Evolutionary conservation across 345 rosid genomes (phyloP).

Genomic region (Gossypium herbaceum): DNA sequence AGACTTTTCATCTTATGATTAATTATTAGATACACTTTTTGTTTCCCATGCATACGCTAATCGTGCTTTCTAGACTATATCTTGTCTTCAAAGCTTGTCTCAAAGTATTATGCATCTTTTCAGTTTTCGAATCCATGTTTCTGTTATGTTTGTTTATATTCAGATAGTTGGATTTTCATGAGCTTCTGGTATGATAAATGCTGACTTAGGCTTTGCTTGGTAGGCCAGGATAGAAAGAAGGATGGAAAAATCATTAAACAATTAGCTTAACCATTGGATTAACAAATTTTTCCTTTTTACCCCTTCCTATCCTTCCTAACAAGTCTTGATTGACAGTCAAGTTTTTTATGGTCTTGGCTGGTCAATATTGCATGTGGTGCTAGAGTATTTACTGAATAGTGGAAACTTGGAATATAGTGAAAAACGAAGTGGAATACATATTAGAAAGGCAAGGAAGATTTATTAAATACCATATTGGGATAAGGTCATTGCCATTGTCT

Average conservation of each 20-base stretch:
- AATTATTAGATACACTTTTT: neutral
- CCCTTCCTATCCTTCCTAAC: neutral
- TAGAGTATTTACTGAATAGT: neutral
- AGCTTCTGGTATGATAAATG: neutral
- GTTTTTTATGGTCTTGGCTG: neutral
- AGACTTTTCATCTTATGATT: neutral
- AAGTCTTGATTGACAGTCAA: neutral
- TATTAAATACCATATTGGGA: neutral
- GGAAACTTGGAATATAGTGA: neutral
- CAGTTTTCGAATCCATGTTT: neutral
- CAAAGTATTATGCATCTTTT: constrained; percentile 9
- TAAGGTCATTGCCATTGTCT: neutral
- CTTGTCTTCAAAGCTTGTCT: constrained; percentile 5
- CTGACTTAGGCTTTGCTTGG: constrained; percentile 3
- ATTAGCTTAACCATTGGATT: neutral
- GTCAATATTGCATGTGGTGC: neutral
- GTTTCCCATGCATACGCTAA: neutral
- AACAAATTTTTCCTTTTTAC: neutral
- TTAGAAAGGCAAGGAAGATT: constrained; percentile 3
- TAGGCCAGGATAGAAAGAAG: neutral
- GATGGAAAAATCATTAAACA: neutral
- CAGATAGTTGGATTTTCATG: neutral
- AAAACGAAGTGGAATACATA: neutral
- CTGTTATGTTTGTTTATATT: neutral
- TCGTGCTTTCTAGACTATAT: neutral